phyloP scores from a whole-genome alignment of 108 stramenopile genomes.

The Thalassiosira profunda region DNA sequence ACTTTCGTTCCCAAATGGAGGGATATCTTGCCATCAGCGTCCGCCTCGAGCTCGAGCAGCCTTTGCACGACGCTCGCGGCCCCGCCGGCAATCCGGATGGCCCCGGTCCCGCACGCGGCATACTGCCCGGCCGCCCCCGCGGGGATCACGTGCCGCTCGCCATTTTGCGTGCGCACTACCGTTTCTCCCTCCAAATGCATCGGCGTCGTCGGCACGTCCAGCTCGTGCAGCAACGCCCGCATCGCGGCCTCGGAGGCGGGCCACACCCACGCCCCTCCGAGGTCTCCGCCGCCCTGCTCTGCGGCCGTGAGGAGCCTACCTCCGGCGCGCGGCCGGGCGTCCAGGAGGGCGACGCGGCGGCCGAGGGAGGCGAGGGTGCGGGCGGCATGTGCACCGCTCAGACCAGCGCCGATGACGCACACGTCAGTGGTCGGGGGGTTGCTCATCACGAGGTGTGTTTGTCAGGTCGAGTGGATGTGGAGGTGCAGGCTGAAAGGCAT shows the following conservation, averaged over 20 bases:
- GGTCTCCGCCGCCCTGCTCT: not conserved
- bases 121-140: not conserved
- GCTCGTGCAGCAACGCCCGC: not conserved
- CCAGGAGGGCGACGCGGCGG: not conserved
- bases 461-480: no score
- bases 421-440: no score
- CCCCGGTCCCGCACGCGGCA: conserved; percentile 15
- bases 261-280: conserved; percentile 23
- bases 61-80: not conserved
- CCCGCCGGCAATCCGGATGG: conserved; percentile 7
- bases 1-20: conserved; percentile 17
- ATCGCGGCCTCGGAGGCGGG: conserved; percentile 8
- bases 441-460: no score
- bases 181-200: conserved; percentile 11
- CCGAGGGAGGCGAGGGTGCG: not conserved
- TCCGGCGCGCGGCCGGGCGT: conserved; percentile 10
- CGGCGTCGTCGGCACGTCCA: not conserved
- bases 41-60: not conserved
- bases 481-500: no score
- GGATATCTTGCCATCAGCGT: not conserved
- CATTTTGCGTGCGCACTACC: conserved; percentile 1
- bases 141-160: not conserved
- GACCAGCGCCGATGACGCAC: conserved; percentile 19
- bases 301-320: conserved; percentile 28
- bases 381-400: conserved; percentile 17